Base-by-base conservation (phyloP, 2,329 filamentous ascomycete species). In the Sarocladiaceae sp. region DNA sequence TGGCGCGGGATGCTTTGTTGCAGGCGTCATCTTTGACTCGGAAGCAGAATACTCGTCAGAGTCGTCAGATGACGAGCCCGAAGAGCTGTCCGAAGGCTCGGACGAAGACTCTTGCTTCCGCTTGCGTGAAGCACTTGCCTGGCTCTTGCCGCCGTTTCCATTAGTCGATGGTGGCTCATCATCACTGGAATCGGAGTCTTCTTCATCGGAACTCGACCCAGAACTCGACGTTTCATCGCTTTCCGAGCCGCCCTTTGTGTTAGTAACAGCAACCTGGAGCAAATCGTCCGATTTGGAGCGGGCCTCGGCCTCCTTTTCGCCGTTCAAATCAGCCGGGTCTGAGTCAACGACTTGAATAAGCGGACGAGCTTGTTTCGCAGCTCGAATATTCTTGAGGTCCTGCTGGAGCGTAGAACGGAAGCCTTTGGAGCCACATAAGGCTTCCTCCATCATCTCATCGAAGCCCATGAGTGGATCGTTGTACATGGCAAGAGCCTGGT, bases 401-500 rank as follows among this genome's bases (percentile, higher is more conserved):
- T 43, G 26, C n/a, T 43, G 27, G n/a, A 33, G 15, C 3, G 40
- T 32, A 3, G 26, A 33, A 23, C 18, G 40, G 4, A 16, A 7
- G 16, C 7, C 27, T 7, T 21, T 23, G 6, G 27, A n/a, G 4
- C 40, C 40, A n/a, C 40, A 43, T n/a, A 43, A 24, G 5, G 40
- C 26, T 6, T 43, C 49, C 4, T 65, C 60, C 51, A 59, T 55
- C 45, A 61, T 58, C 15, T 61, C 60, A 20, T 63, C 56, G 39
- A 61, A 62, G 37, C 51, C 56, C 6, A 63, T 47, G 1, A 58
- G 56, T 2, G 59, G 51, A 10, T 66, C 61, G 15, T 59, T 58
- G 2, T 54, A 54, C 33, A 57, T 53, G 1, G 54, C 46, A 5
- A 74, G 54, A 4, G 55, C 52, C 3, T 59, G 50, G 47, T 69